These are phyloP conservation scores for Agaricales sp. DNA, from an alignment of 1,284 basidiomycete genomes.

Conservation along the genomic window DNA sequence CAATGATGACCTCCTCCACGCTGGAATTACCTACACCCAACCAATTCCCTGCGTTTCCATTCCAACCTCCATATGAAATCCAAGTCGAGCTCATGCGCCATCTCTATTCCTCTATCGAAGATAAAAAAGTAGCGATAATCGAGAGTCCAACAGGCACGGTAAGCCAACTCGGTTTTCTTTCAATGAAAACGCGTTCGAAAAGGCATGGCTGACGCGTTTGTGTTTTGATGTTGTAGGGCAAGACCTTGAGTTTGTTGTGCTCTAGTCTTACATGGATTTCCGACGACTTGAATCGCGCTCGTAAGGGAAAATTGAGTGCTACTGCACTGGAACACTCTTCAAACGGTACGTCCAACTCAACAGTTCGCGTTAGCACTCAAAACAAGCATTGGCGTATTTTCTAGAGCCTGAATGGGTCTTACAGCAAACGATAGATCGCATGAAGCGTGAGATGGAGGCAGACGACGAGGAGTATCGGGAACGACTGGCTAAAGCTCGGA, in stretches of 20 bases:
- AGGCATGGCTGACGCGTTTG: constrained; percentile 2
- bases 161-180: constrained; percentile 14
- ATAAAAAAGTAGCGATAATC: constrained; percentile 65
- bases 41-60: constrained; percentile 72
- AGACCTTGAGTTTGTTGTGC: constrained; percentile 78
- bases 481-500: constrained; percentile 47
- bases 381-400: neutral
- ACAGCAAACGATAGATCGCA: constrained; percentile 62
- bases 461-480: constrained; percentile 56
- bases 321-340: constrained; percentile 23
- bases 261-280: constrained; percentile 73
- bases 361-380: neutral
- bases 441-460: constrained; percentile 51
- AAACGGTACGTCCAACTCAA: constrained; percentile 17
- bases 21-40: constrained; percentile 52
- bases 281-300: constrained; percentile 59
- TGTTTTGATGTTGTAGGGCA: constrained; percentile 42
- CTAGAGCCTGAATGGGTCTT: constrained; percentile 73
- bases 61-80: constrained; percentile 75
- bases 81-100: constrained; percentile 87
- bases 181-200: too few species aligned
- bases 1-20: constrained; percentile 4
- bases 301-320: constrained; percentile 45
- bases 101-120: constrained; percentile 76
- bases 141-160: constrained; percentile 85